Evolutionary conservation across 495 filamentous ascomycete genomes (phyloP), one percentile per base, ranked within the genome.

Genomic region (Penicillium pulvis): DNA sequence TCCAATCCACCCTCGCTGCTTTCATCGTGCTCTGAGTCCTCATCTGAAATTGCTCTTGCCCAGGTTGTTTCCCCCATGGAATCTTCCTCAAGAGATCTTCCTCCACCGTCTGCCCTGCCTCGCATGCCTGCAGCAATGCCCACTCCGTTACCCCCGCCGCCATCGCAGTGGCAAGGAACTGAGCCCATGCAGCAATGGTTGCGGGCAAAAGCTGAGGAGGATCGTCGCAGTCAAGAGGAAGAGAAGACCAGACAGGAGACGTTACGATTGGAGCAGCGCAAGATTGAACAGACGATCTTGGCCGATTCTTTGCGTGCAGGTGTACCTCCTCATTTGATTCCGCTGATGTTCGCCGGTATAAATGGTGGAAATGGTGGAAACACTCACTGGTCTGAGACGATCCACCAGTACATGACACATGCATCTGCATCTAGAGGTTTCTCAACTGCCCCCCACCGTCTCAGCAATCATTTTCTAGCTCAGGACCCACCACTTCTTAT

Each of bases 111-210:
- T 14, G 63, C 66, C 43, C 66, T 78, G 58, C 65, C 70, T 39
- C 74, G 39, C 16, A n/a, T 56, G 66, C 70, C 24, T 44, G 33
- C 62, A 24, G 49, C 64, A 11, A 64, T 71, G 49, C 59, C 63
- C 28, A 66, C 70, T 52, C 74, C 83, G 44, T 76, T 94, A 46
- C 90, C 90, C 11, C 81, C 85, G 14, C 83, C 91, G 14, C 89
- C 92, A 10, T 71, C 81, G 44, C 83, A 84, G 76, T 91, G 88
- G 82, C 85, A 89, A 65, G 83, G 81, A 56, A 82, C 86, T 35
- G 92, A 97, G 60, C 88, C 93, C 35, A 89, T 92, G 88, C 85
- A 86, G 56, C 85, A 81, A 58, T 97, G 90, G 91, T 79, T 96
- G 3, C 70, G 82, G 48, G 90, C 92, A 14, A 95, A 90, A 75